Percentiles rank a stretch among this genome's conserved stretches.
Conservation (phyloP, 768 basidiomycete genomes). For the Asterophora lycoperdoides region DNA sequence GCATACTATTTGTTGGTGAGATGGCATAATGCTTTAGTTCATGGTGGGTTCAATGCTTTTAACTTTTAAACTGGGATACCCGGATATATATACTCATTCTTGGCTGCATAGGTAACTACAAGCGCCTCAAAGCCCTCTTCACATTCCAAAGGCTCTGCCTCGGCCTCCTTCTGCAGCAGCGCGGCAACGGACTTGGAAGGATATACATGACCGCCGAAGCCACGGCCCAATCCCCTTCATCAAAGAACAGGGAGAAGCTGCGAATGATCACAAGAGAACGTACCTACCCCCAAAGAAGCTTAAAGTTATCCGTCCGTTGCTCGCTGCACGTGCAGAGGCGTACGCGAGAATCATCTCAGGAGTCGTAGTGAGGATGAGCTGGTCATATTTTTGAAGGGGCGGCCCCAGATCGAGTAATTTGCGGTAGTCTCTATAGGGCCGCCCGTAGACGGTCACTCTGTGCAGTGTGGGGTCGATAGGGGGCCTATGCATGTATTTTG, state of each 20-base stretch:
- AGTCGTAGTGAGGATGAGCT: conserved; percentile 13
- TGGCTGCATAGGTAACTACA: conserved; percentile 29
- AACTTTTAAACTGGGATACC: too few species aligned
- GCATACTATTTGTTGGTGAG: conserved; percentile 32
- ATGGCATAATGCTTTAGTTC: conserved; percentile 44
- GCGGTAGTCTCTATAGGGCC: too few species aligned
- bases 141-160: conserved; percentile 36
- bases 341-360: conserved; percentile 18
- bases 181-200: conserved; percentile 24
- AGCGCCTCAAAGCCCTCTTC: conserved; percentile 29
- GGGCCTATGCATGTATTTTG: too few species aligned
- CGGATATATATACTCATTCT: too few species aligned
- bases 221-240: conserved; percentile 41
- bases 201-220: conserved; percentile 37
- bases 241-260: conserved; percentile 16
- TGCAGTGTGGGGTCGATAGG: too few species aligned
- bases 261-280: background rate
- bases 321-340: conserved; percentile 29
- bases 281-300: conserved; percentile 22
- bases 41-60: conserved; percentile 14
- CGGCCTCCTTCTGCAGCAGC: conserved; percentile 29
- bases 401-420: too few species aligned
- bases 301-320: conserved; percentile 26
- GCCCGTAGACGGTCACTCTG: too few species aligned
- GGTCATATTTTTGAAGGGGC: conserved; percentile 13